These are phyloP conservation scores for Lentinus brumalis DNA, from an alignment of 768 basidiomycete genomes.

Conservation along the genomic window DNA sequence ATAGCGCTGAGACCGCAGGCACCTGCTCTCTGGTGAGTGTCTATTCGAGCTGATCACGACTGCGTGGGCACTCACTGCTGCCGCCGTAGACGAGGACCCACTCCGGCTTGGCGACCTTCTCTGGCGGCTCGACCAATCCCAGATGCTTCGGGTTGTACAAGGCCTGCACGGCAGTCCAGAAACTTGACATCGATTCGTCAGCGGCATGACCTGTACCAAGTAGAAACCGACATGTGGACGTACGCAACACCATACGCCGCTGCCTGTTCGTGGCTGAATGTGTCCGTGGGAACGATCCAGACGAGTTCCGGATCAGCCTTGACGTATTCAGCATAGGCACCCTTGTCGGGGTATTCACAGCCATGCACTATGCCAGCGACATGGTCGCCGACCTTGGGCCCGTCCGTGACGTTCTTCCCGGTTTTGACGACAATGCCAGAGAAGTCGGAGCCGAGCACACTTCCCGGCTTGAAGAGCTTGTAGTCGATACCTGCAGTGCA, in stretches of 20 bases:
- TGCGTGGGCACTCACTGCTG: conserved; percentile 21
- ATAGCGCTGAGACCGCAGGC: conserved; percentile 38
- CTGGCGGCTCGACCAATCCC: conserved; percentile 24
- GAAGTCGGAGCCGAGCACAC: conserved; percentile 12
- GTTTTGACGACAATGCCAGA: conserved; percentile 12
- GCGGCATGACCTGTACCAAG: too few species aligned
- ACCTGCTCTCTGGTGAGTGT: conserved; percentile 23
- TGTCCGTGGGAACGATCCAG: conserved; percentile 24
- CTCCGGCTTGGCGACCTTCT: conserved; percentile 15
- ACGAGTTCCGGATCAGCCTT: conserved; percentile 24
- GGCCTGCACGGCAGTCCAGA: conserved; percentile 27
- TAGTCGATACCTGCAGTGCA: not conserved
- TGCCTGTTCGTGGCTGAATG: conserved; percentile 24
- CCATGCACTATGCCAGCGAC: conserved; percentile 32
- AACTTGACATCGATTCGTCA: conserved; percentile 3
- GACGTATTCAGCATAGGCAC: conserved; percentile 34
- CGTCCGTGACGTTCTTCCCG: conserved; percentile 12
- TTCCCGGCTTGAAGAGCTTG: not conserved
- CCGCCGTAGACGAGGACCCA: conserved; percentile 32
- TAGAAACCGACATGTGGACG: not conserved
- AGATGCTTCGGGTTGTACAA: conserved; percentile 26
- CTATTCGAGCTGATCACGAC: not conserved
- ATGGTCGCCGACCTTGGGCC: conserved; percentile 25
- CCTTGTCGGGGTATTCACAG: conserved; percentile 22
- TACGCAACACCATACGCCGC: conserved; percentile 18